Evolutionary conservation across 768 basidiomycete genomes (phyloP).

Genomic region (Tephrocybe sp.): DNA sequence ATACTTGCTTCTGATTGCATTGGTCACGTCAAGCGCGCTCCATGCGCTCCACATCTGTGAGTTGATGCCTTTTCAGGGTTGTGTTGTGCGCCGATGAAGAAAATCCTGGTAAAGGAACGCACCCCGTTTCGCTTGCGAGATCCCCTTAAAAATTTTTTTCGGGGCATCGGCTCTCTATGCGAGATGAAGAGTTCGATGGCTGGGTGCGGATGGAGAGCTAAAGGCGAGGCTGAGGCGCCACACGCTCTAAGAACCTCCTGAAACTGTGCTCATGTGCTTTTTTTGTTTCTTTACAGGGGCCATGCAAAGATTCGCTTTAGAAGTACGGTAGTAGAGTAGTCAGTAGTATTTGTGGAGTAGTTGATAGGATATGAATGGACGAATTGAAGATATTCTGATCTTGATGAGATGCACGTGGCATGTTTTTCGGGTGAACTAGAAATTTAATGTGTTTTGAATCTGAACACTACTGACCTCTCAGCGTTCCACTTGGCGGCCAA

Average conservation of each 20-base stretch:
- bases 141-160: slow-evolving; percentile 25
- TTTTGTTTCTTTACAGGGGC: background rate
- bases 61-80: slow-evolving; percentile 21
- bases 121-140: slow-evolving; percentile 53
- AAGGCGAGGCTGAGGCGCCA: slow-evolving; percentile 86
- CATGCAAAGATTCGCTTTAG: too few relatives aligned
- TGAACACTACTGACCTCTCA: slow-evolving; percentile 11
- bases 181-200: slow-evolving; percentile 33
- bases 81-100: slow-evolving; percentile 62
- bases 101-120: slow-evolving; percentile 88
- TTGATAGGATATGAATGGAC: too few relatives aligned
- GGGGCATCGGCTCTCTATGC: slow-evolving; percentile 27
- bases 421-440: slow-evolving; percentile 17
- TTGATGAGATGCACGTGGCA: slow-evolving; percentile 13
- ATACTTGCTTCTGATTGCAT: slow-evolving; percentile 8
- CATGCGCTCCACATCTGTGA: slow-evolving; percentile 7
- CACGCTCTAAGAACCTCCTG: background rate
- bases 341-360: too few relatives aligned
- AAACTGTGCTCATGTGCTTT: slow-evolving; percentile 7
- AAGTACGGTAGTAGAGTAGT: too few relatives aligned
- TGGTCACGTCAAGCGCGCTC: background rate
- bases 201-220: slow-evolving; percentile 75
- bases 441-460: slow-evolving; percentile 15
- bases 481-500: background rate
- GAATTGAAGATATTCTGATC: background rate